phyloP scores from a whole-genome alignment of 2,329 filamentous ascomycete species.

The Aspergillus sp. region DNA sequence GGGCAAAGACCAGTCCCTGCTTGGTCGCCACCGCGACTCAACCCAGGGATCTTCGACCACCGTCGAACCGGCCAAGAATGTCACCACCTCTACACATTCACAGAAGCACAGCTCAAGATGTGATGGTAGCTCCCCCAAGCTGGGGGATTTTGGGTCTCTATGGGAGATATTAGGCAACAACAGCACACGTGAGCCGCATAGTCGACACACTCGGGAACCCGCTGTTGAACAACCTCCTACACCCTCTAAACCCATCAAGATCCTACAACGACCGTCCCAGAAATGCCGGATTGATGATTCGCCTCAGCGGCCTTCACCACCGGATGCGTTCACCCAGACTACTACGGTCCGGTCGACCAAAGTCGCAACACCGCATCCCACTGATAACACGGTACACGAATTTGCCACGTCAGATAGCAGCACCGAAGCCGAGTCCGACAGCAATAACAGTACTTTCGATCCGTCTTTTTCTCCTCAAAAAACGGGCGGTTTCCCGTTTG shows the following conservation, averaged over 20 bases:
- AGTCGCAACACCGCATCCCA: conserved; percentile 5
- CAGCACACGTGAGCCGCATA: conserved; percentile 9
- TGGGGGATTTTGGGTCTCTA: conserved; percentile 46
- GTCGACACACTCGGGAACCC: neutral
- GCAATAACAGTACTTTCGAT: conserved; percentile 31
- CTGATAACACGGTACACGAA: conserved; percentile 9
- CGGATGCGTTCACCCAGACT: conserved; percentile 3
- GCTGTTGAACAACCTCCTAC: conserved; percentile 5
- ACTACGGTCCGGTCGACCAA: conserved; percentile 4
- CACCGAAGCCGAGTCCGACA: conserved; percentile 30
- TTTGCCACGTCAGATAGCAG: conserved; percentile 25
- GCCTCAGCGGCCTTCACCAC: conserved; percentile 7
- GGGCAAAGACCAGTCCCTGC: conserved; percentile 8
- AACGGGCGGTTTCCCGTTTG: conserved; percentile 18
- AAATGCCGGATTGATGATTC: neutral
- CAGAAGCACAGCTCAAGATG: neutral
- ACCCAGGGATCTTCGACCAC: conserved; percentile 5
- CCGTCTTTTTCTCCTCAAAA: conserved; percentile 18
- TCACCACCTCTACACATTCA: conserved; percentile 1
- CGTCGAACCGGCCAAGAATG: conserved; percentile 9
- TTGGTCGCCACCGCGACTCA: conserved; percentile 12
- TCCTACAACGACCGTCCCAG: conserved; percentile 18
- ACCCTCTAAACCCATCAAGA: conserved; percentile 12
- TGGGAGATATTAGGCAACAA: conserved; percentile 39
- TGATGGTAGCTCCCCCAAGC: conserved; percentile 17